Evolutionary conservation across 2,329 filamentous ascomycete genomes (phyloP), one percentile per base, ranked within the genome.

Genomic region (Colletotrichum sp.): DNA sequence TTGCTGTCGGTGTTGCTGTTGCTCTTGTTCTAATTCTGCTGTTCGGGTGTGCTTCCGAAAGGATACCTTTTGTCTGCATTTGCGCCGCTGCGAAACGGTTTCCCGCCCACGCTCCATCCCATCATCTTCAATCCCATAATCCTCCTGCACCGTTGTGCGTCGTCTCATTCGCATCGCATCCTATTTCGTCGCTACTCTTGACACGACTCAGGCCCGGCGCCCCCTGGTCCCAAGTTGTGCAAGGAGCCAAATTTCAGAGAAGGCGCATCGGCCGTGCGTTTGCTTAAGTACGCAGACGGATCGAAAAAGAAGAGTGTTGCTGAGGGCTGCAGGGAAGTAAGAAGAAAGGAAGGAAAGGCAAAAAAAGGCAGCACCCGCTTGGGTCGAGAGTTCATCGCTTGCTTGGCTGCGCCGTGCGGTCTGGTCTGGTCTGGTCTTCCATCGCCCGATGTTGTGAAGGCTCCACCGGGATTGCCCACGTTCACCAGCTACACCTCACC

Each of bases 251-350:
- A 62, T 26, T 61, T n/a, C 69, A 63, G n/a, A 24, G 14, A 62
- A 9, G 61, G 70, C 73, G 43, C 73, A 69, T 52, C 52, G 36
- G 48, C 73, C 69, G 73, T 75, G 69, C 73, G 63, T 43, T 70
- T 75, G 73, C 69, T 59, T 36, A 52, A 64, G 69, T 48, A 63
- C 66, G 34, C 66, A 48, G 28, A 63, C 71, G 32, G 62, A 30
- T 59, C 62, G 21, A 28, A 34, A 16, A 58, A 55, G 16, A 26
- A 48, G 48, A 24, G 43, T 52, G 43, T 52, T 52, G 43, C 43
- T 52, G 43, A 52, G 43, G 32, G 48, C 28, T 28, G 52, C 24
- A 72, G 13, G 62, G 18, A 32, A 61, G 61, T 26, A 65, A 24
- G 24, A 28, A 61, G n/a, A 32, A 36, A 32, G 30, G 12, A 43